These are phyloP conservation scores for Xylaria sp. DNA, from an alignment of 2,329 filamentous ascomycete genomes.

Conservation along the genomic window DNA sequence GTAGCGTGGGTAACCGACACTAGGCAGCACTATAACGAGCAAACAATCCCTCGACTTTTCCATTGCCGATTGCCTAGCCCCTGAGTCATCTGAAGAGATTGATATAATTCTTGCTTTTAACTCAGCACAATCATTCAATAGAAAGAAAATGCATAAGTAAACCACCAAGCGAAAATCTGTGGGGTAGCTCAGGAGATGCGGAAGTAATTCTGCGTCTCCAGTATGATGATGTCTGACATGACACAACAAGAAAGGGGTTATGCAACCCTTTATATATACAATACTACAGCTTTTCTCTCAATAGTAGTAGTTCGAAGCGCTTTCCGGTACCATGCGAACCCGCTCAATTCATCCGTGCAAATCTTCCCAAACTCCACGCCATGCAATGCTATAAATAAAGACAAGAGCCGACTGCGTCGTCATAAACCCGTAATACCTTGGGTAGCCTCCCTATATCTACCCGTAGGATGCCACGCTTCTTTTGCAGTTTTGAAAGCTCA, in stretches of 20 bases:
- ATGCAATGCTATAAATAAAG: constrained; percentile 39
- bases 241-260: neutral
- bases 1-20: constrained; percentile 27
- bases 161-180: neutral
- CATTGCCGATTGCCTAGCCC: constrained; percentile 17
- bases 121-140: neutral
- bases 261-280: constrained; percentile 20
- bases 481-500: constrained; percentile 21
- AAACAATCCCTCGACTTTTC: constrained; percentile 20
- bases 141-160: neutral
- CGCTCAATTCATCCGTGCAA: constrained; percentile 22
- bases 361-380: constrained; percentile 33
- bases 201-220: neutral
- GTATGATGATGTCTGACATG: neutral
- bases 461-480: neutral
- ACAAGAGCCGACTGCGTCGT: neutral
- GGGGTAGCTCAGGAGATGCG: neutral
- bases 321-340: constrained; percentile 36
- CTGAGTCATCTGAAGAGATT: neutral
- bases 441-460: neutral
- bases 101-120: neutral
- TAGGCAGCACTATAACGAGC: neutral
- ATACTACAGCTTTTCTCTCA: constrained; percentile 12
- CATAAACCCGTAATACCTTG: neutral
- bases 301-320: constrained; percentile 12